Evolutionary conservation across 441 rosid species (phyloP).

Genomic region (Mallotus japonicus): DNA sequence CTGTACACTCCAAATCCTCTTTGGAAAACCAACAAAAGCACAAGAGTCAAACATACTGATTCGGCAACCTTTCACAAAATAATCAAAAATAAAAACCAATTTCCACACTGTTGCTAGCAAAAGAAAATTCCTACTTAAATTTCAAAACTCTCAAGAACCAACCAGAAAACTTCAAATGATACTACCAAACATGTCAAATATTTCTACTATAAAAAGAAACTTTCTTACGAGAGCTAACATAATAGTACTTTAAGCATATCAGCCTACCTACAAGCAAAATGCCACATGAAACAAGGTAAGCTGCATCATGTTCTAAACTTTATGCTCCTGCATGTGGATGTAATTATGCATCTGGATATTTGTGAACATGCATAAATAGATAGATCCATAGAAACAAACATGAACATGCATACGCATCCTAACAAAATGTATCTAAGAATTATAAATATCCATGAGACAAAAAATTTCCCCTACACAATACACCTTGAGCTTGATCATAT

Average conservation of each 20-base stretch:
- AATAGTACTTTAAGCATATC: not conserved
- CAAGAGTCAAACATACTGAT: slow-evolving; percentile 12
- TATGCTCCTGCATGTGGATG: too few relatives aligned
- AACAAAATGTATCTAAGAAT: too few relatives aligned
- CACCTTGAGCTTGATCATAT: not conserved
- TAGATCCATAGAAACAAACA: not conserved
- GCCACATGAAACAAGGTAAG: not conserved
- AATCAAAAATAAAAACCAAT: not conserved
- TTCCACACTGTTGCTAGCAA: too few relatives aligned
- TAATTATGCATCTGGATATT: too few relatives aligned
- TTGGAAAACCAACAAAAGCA: slow-evolving; percentile 29
- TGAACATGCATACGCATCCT: too few relatives aligned
- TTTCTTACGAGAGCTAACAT: not conserved
- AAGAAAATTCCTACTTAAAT: not conserved
- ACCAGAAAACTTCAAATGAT: not conserved
- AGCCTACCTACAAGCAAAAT: not conserved
- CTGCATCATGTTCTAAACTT: not conserved
- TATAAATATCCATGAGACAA: not conserved
- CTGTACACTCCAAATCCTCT: slow-evolving; percentile 76
- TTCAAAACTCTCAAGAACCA: slow-evolving; percentile 5
- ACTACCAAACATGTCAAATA: not conserved
- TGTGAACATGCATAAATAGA: not conserved
- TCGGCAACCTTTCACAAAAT: not conserved
- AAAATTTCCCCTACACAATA: not conserved
- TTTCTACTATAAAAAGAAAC: not conserved